These are phyloP conservation scores for Arabidopsis suecica DNA, from an alignment of 345 rosid species.

Conservation along the genomic window DNA sequence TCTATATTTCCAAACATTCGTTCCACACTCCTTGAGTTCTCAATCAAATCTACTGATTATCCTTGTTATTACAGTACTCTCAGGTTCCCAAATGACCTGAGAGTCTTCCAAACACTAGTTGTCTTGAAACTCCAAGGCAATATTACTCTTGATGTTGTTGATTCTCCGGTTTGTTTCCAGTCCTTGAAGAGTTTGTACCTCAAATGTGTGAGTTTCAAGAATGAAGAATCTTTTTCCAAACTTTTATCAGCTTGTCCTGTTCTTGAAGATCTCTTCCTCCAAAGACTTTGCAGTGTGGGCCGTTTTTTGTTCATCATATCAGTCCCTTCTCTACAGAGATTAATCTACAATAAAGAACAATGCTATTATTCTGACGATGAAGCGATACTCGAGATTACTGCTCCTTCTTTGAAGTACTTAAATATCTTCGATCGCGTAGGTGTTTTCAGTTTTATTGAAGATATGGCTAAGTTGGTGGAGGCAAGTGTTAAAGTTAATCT, in stretches of 20 bases:
- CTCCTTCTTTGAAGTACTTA: slow-evolving; percentile 31
- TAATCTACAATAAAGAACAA: not conserved
- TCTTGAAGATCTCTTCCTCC: slow-evolving; percentile 28
- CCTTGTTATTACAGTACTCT: not conserved
- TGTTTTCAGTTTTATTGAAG: not conserved
- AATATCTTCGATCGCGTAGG: not conserved
- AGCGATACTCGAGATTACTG: not conserved
- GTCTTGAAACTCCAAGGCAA: slow-evolving; percentile 23
- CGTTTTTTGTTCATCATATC: slow-evolving; percentile 2
- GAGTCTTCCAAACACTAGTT: slow-evolving; percentile 13
- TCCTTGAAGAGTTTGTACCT: slow-evolving; percentile 17
- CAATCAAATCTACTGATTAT: slow-evolving; percentile 3
- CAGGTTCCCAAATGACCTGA: slow-evolving; percentile 1
- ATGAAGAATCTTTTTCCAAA: slow-evolving; percentile 5
- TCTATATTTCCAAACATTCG: not conserved
- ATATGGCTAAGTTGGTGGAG: slow-evolving; percentile 30
- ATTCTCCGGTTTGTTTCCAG: slow-evolving; percentile 24
- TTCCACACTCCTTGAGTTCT: slow-evolving; percentile 12
- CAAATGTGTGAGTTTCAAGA: not conserved
- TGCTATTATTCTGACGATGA: not conserved
- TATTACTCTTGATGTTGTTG: slow-evolving; percentile 8
- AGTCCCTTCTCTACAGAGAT: slow-evolving; percentile 33
- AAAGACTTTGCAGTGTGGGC: not conserved
- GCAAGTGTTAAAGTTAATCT: not conserved
- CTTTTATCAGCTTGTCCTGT: slow-evolving; percentile 29